A percentile compares a stretch with the other conserved stretches of the same genome.
phyloP scores from a whole-genome alignment of 192 early-diverging fungal species.

The Polychytrium aggregatum region DNA sequence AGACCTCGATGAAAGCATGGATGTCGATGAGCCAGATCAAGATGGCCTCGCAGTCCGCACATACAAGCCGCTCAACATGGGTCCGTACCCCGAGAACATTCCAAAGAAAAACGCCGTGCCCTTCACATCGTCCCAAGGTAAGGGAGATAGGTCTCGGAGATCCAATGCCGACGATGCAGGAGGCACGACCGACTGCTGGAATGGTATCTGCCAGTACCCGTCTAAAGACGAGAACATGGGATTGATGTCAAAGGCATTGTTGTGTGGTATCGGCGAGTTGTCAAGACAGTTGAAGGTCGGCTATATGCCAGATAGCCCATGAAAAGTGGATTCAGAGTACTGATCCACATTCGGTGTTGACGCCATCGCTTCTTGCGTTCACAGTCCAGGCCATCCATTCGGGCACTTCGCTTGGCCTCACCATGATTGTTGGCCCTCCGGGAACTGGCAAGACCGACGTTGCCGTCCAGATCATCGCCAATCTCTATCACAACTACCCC shows the following conservation, averaged over 20 bases:
- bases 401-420: conserved; percentile 77
- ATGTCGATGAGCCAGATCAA: conserved; percentile 10
- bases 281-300: no score
- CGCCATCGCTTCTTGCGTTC: no score
- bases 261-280: no score
- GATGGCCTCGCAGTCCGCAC: conserved; percentile 48
- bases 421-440: conserved; percentile 92
- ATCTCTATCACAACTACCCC: conserved; percentile 86
- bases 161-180: no score
- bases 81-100: conserved; percentile 62
- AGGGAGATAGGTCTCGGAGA: not conserved
- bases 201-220: no score
- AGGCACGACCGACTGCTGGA: no score
- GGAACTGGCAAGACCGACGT: conserved; percentile 98
- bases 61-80: conserved; percentile 54
- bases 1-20: conserved; percentile 24
- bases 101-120: conserved; percentile 59
- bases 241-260: no score
- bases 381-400: conserved; percentile 71
- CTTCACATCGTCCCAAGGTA: conserved; percentile 80
- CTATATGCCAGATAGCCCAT: no score
- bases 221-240: no score
- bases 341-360: no score
- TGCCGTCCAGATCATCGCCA: conserved; percentile 92
- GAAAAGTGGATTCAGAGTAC: no score